Evolutionary conservation across 495 filamentous ascomycete genomes (phyloP), one percentile per base, ranked within the genome.

Genomic region (Penicillium pulvis): DNA sequence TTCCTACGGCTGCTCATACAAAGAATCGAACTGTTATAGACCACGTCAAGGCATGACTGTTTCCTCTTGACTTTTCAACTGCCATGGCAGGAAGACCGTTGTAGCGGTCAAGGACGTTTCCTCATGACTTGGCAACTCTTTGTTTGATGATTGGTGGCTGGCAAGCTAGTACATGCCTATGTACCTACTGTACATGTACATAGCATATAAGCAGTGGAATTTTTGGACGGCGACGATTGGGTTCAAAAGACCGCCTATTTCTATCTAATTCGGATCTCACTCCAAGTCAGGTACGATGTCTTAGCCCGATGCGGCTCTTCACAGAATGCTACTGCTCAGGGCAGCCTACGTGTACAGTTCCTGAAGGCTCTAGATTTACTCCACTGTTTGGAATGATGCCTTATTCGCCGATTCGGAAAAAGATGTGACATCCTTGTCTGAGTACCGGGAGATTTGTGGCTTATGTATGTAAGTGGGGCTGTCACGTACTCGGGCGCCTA

Each of bases 401-500:
- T 36, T 12, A 36, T 36, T 36, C 33, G 33, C 12, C 12, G 33
- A 36, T 14, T 36, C 10, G 3, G 28, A 28, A 28, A 7, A 7
- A 7, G 6, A 28, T 28, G 28, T 28, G 9, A 36, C 33, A 36
- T 36, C 33, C 33, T 36, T 28, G 28, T 3, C 28, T 28, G 4
- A 7, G 28, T 28, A 28, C 28, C 28, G 4, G 28, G 28, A 28
- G 33, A 11, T 36, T 36, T 36, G 33, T 36, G 28, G 28, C 28
- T 28, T 12, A 36, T 36, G 33, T 36, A 51, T 51, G 9, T 10
- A 17, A 33, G 31, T 51, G 31, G 48, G 48, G 45, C 23, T 28
- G 14, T 47, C 45, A 47, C 45, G 28, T 24, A 6, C 12, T 47
- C 24, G 45, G 45, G 45, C 45, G 45, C 45, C 19, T 47, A 47